phyloP scores from a whole-genome alignment of 2,329 filamentous ascomycete species.

The Fusarium marasasianum region DNA sequence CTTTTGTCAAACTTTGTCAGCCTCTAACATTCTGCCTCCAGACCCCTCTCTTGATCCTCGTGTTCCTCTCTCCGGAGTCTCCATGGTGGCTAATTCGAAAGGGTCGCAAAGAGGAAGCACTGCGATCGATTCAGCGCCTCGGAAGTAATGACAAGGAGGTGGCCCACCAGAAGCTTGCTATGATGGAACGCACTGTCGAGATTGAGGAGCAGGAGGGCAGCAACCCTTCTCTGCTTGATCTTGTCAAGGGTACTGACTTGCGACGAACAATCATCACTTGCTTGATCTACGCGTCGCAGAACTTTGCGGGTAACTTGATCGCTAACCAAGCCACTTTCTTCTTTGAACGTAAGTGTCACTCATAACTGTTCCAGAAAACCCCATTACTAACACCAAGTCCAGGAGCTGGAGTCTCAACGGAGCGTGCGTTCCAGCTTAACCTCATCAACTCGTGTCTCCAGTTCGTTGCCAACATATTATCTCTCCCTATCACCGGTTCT shows the following conservation, averaged over 20 bases:
- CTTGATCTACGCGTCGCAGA: constrained; percentile 66
- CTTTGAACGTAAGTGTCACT: constrained; percentile 53
- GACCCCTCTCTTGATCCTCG: constrained; percentile 61
- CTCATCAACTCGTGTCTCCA: constrained; percentile 72
- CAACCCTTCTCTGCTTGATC: constrained; percentile 59
- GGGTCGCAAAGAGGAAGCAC: constrained; percentile 54
- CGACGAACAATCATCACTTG: constrained; percentile 65
- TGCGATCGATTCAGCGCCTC: constrained; percentile 57
- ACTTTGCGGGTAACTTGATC: constrained; percentile 68
- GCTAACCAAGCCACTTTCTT: constrained; percentile 70
- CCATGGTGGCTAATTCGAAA: constrained; percentile 65
- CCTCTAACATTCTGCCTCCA: neutral
- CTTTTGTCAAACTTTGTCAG: accelerated
- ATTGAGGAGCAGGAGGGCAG: constrained; percentile 54
- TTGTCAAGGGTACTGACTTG: constrained; percentile 63
- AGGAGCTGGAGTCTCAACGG: constrained; percentile 67
- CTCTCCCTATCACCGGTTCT: constrained; percentile 71
- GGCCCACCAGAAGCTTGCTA: constrained; percentile 56
- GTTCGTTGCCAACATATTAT: constrained; percentile 69
- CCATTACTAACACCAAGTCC: constrained; percentile 8
- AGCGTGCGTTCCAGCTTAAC: constrained; percentile 68
- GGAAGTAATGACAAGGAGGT: constrained; percentile 43
- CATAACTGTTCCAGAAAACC: accelerated
- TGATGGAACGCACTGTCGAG: constrained; percentile 66
- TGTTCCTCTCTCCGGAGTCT: constrained; percentile 60